These are phyloP conservation scores for Boletus pseudo-olivaceus DNA, from an alignment of 768 basidiomycete species.

Conservation along the genomic window DNA sequence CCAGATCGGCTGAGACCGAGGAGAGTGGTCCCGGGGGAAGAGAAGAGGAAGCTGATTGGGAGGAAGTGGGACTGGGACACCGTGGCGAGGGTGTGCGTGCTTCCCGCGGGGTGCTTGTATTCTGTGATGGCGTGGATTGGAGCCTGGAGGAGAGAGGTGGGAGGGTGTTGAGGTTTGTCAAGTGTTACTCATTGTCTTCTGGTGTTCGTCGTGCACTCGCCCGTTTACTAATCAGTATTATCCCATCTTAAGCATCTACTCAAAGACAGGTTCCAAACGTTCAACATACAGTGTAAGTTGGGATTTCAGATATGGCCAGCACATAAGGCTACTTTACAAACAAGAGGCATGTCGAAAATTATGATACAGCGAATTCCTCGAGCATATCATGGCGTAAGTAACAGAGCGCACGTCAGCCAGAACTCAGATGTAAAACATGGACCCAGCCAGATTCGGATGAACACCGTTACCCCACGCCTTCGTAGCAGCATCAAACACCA, in stretches of 20 bases:
- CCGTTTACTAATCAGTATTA: neutral
- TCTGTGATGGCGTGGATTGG: conserved; percentile 75
- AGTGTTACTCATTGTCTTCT: neutral
- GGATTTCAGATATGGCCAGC: neutral
- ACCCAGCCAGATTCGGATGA: conserved; percentile 52
- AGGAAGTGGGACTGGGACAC: conserved; percentile 80
- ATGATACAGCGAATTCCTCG: neutral
- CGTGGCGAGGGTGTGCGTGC: conserved; percentile 63
- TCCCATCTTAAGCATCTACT: neutral
- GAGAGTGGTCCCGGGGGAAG: conserved; percentile 10
- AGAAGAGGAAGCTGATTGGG: conserved; percentile 36
- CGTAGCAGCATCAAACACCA: conserved; percentile 19
- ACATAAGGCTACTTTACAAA: neutral
- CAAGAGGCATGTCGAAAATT: neutral
- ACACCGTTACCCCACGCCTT: conserved; percentile 53
- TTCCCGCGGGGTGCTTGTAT: conserved; percentile 74
- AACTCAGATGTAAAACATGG: conserved; percentile 73
- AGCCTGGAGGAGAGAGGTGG: conserved; percentile 40
- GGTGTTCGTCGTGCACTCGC: neutral
- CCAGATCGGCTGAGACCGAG: conserved; percentile 24
- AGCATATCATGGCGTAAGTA: neutral
- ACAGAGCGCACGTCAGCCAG: neutral
- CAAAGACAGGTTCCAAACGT: neutral
- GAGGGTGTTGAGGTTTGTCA: conserved; percentile 17
- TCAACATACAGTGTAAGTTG: neutral